Base-by-base conservation (phyloP, 2,329 filamentous ascomycete species). In the Sarocladium strictum region DNA sequence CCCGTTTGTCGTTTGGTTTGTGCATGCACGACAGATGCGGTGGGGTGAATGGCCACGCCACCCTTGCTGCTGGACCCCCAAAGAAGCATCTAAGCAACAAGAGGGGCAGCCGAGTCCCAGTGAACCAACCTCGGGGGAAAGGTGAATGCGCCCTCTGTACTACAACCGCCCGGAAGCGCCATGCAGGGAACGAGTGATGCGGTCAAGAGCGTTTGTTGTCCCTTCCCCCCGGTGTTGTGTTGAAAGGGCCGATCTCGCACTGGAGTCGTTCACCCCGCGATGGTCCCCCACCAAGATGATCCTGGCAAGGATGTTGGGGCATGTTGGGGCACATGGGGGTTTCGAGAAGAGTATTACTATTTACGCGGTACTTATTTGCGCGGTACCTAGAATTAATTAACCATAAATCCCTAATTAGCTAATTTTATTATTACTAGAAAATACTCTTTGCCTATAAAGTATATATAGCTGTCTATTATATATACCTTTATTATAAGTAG, bases 11-110 rank as follows among this genome's bases (percentile, higher is more conserved):
- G n/a, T n/a, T n/a, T n/a, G n/a, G n/a, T n/a, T n/a, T 49, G 27
- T 29, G 7, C 23, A 33, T 51, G 47, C 47, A 51, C 47, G 47
- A 33, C 26, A 51, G 47, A 51, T 33, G 47, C 47, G 47, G 47
- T 26, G 47, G 17, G 47, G 21, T 4, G 10, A 12, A 7, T 7
- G 14, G 40, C 40, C 40, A 45, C 40, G 40, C 17, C 23, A 45
- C 21, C 40, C 40, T 45, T 45, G 40, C 23, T 26, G 24, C 17
- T 45, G 35, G 35, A 38, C n/a, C 35, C 35, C 35, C 35, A 7
- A 38, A 15, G 35, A 38, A 15, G 35, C 35, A 6, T 15, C 35
- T n/a, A 38, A 38, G 17, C 35, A 38, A 38, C 35, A 38, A 7
- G 17, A 38, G 6, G n/a, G 9, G 35, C 35, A 38, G 35, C 12